These are phyloP conservation scores for Xylaria castorea DNA, from an alignment of 495 filamentous ascomycete genomes.

Conservation along the genomic window DNA sequence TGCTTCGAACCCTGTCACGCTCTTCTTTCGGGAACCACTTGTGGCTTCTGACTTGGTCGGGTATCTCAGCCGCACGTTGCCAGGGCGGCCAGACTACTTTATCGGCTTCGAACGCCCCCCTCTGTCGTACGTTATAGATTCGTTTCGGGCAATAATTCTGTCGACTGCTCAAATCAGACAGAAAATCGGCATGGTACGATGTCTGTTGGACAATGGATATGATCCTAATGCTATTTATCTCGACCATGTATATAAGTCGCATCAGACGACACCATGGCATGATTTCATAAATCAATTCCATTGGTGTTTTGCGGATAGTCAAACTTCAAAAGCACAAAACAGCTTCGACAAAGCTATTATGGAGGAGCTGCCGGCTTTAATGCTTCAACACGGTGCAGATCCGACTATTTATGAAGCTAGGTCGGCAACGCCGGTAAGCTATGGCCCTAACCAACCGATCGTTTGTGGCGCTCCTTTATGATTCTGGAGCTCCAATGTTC, in stretches of 20 bases:
- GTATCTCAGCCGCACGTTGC: not conserved
- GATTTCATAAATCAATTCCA: not conserved
- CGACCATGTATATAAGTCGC: not conserved
- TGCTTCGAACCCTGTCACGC: not conserved
- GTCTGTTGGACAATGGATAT: not conserved
- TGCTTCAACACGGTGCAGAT: not conserved
- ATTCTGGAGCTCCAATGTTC: not conserved
- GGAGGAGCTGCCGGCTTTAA: not conserved
- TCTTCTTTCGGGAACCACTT: not conserved
- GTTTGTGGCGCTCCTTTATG: too few species aligned
- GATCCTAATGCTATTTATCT: not conserved
- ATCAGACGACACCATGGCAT: not conserved
- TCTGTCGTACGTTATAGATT: not conserved
- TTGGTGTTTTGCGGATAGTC: not conserved
- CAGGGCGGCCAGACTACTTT: not conserved
- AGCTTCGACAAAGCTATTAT: not conserved
- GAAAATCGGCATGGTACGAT: not conserved
- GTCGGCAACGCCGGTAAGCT: not conserved
- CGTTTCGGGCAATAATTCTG: not conserved
- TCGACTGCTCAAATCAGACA: not conserved
- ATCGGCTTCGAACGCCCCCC: not conserved
- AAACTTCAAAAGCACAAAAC: not conserved
- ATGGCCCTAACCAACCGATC: not conserved
- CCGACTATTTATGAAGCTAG: not conserved
- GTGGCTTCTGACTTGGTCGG: not conserved